phyloP scores from a whole-genome alignment of 164 flowering plant genomes.

The Dillenia suffruticosa region DNA sequence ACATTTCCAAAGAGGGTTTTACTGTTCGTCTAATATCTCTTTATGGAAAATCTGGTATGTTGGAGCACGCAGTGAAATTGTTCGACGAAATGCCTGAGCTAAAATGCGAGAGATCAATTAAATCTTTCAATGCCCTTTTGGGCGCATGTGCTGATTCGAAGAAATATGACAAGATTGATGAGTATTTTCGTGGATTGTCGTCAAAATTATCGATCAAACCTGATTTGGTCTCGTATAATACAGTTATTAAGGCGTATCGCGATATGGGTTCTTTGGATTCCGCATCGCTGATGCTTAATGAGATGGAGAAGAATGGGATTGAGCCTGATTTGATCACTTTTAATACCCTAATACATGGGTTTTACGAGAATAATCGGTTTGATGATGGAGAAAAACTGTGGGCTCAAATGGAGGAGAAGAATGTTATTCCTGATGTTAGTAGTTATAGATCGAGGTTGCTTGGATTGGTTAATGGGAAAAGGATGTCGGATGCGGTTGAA shows the following conservation, averaged over 20 bases:
- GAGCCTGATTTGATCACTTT: slow-evolving; percentile 35
- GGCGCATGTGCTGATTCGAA: slow-evolving; percentile 27
- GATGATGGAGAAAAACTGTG: slow-evolving; percentile 39
- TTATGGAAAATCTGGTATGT: slow-evolving; percentile 39
- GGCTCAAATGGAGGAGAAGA: slow-evolving; percentile 30
- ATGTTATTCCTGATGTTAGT: slow-evolving; percentile 19
- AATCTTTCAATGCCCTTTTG: slow-evolving; percentile 47
- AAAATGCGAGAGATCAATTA: slow-evolving; percentile 31
- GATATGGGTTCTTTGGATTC: slow-evolving; percentile 31
- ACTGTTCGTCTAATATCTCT: slow-evolving; percentile 19
- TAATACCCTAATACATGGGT: slow-evolving; percentile 32
- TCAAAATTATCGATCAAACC: slow-evolving; percentile 22
- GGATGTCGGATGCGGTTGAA: slow-evolving; percentile 26
- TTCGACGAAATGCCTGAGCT: slow-evolving; percentile 53
- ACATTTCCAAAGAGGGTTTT: slow-evolving; percentile 25
- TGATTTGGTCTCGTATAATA: slow-evolving; percentile 37
- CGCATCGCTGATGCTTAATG: slow-evolving; percentile 30
- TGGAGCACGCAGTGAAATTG: slow-evolving; percentile 40
- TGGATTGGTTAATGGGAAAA: slow-evolving; percentile 23
- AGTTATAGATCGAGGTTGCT: slow-evolving; percentile 30
- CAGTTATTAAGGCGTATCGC: slow-evolving; percentile 30
- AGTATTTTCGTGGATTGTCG: slow-evolving; percentile 28
- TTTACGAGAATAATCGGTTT: slow-evolving; percentile 19
- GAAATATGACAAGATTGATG: slow-evolving; percentile 25
- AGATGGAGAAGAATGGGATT: slow-evolving; percentile 34